These are phyloP conservation scores for Podospora australis DNA, from an alignment of 495 filamentous ascomycete genomes.

Conservation along the genomic window DNA sequence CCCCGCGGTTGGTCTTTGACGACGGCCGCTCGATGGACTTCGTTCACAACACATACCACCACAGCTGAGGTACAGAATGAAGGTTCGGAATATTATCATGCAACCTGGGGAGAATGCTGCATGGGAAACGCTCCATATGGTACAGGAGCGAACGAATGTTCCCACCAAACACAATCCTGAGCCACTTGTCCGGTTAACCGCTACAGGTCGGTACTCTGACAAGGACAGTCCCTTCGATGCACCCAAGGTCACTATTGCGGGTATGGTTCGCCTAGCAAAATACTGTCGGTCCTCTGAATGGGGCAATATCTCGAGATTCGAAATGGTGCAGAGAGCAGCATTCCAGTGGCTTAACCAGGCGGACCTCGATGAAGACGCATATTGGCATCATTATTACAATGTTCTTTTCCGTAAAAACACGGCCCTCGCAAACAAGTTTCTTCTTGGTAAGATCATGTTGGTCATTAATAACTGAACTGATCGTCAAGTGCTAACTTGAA, in stretches of 20 bases:
- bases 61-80: neutral
- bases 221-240: neutral
- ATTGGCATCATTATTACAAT: neutral
- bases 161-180: neutral
- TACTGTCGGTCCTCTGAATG: neutral
- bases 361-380: neutral
- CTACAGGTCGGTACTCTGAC: neutral
- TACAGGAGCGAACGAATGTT: neutral
- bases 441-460: neutral
- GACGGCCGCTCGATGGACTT: neutral
- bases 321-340: neutral
- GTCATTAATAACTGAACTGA: neutral
- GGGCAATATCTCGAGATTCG: neutral
- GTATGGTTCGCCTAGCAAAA: neutral
- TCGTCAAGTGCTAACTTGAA: neutral
- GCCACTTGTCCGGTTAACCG: neutral
- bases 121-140: neutral
- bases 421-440: neutral
- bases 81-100: neutral
- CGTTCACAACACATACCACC: neutral
- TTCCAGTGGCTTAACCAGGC: neutral
- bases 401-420: neutral
- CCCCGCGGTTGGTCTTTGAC: neutral
- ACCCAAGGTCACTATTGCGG: neutral
- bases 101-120: neutral